Base-by-base conservation (phyloP, 768 basidiomycete species). In the Artomyces pyxidatus region DNA sequence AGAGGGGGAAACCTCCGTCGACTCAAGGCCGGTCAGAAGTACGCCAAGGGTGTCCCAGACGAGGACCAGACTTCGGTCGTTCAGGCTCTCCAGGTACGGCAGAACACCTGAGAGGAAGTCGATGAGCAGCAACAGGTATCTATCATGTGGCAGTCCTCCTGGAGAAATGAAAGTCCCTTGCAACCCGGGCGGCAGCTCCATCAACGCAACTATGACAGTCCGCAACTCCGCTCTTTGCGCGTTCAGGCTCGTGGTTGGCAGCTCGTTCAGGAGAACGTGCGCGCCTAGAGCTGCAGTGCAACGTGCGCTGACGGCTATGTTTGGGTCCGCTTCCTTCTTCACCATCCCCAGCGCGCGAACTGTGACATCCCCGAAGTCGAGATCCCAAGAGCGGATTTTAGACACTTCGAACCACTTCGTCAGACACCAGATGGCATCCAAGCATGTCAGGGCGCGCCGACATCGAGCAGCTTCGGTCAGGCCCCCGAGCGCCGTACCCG, bases 371-470 rank as follows among this genome's bases (percentile, higher is more conserved):
- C 50, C 52, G 25, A 54, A 54, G 21, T 46, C 44, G 8, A 41
- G 51, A 21, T 54, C 50, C 52, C 52, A 54, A 40, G 22, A 54
- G 9, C 44, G 41, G 8, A 32, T 37, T 0, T 17, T 25, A n/a
- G 25, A 27, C 6, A 30, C 39, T 6, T 25, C 35, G 41, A 45
- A 54, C 37, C 51, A 52, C 41, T 46, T 49, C n/a, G 52, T 54
- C n/a, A 54, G n/a, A 23, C 23, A n/a, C 50, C 50, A 54, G 12
- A 29, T 26, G 3, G 52, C 44, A 16, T 49, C 45, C 16, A 25
- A 22, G 25, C 52, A 54, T 1, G 37, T 21, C 9, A 42, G 25
- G n/a, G 40, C 45, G 35, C 52, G 52, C 6, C 37, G 21, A n/a
- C 25, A 37, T 19, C 52, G 44, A 19, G 30, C 22, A 2, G 41